Base-by-base conservation (phyloP, 2,329 filamentous ascomycete species). In the Pseudogymnoascus verrucosus region DNA sequence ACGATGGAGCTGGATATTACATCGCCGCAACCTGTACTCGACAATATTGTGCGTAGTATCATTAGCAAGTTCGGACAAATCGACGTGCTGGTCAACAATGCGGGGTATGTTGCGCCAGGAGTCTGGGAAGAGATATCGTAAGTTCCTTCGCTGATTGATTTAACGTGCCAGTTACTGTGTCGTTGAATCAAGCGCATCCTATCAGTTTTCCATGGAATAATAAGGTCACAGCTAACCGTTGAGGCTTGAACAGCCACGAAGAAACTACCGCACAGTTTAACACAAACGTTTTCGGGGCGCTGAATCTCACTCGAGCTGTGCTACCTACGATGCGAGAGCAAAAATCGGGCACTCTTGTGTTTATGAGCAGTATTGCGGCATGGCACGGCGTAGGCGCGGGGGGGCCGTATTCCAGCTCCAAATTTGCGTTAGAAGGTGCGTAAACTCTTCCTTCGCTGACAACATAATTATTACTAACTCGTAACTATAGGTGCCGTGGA, bases 21-120 rank as follows among this genome's bases (percentile, higher is more conserved):
- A 21, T 21, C 40, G 10, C 10, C 19, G 19, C 40, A 44, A 11
- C 40, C 19, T 21, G 11, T 21, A 21, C 10, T 44, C 57, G 93
- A 97, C 63, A 83, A 84, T 40, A 91, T 98, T 57, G 87, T 99
- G 71, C 95, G 97, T 84, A 87, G 85, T 64, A 93, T 93, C 63
- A 95, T 99, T 72, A 93, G 98, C 73, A 87, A 89, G 44, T 98
- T 90, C 75, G 95, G 95, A 71, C 90, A 93, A 71, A 84, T 99
- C 71, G 95, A 99, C 74, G 93, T 99, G 67, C 78, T 99, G 68
- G 84, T 99, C 81, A 99, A 99, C 86, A 99, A 99, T 73, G 95
- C 95, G 62, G 95, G 95, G 40, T 44, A 44, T 44, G 19, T 44
- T 19, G 40, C 40, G 19, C 2, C 19, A 21, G 40, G 40, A 21